Base-by-base conservation (phyloP, 2,329 filamentous ascomycete genomes). In the Cladosporium sp. region DNA sequence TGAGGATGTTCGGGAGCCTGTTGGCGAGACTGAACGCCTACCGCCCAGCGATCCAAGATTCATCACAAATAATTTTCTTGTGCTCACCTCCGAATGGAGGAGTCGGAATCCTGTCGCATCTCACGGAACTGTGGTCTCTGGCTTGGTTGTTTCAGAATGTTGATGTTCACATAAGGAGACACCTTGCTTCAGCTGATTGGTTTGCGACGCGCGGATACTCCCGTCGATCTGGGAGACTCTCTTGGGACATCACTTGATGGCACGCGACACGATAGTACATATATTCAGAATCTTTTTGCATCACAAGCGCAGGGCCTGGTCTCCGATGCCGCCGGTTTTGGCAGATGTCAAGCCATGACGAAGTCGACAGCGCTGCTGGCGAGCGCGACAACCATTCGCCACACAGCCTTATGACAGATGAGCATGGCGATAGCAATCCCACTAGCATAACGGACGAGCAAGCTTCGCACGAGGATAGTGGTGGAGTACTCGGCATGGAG, bases 1-100 rank as follows among this genome's bases (percentile, higher is more conserved):
- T 72, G 89, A 90, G 64, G 86, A 85, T 70, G 89, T 88, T 63
- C 90, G 90, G 73, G 91, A 94, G 82, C 88, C 92, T 72, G 90
- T 85, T 69, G 91, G 91, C 63, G 92, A 94, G 66, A 28, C 54
- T 30, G 54, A 56, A 56, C 54, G 54, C 54, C 54, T 56, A 42
- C 54, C 54, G 20, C 54, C 22, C 15, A 60, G 19, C 11, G 51
- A 45, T 7, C 45, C 58, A 28, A 60, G 52, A 17, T 55, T 56
- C 58, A 60, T 60, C 14, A n/a, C 22, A 19, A n/a, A 12, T 43
- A 4, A 5, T 47, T 39, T 12, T 15, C 9, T 43, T n/a, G 47
- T 39, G 34, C 15, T 12, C n/a, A 17, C 55, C 47, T 20, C 45
- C 39, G 20, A 12, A 5, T 19, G 45, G 45, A 58, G 45, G 55